Percentiles rank a stretch among this genome's conserved stretches.
These are phyloP conservation scores for Zopfochytrium polystomum DNA, from an alignment of 371 early-diverging fungal species.

Conservation along the genomic window DNA sequence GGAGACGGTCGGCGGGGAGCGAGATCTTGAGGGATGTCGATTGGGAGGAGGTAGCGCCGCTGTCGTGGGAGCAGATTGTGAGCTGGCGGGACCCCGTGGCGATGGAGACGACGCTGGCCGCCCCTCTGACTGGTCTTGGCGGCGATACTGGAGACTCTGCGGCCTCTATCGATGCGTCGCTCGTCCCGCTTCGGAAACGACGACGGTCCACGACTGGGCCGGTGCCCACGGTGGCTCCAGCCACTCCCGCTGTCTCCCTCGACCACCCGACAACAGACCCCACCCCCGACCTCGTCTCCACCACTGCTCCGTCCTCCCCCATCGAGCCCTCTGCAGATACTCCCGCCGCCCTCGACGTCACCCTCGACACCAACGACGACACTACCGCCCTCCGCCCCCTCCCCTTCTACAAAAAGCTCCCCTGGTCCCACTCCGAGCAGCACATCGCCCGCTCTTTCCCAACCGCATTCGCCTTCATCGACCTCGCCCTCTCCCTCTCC, in stretches of 20 bases:
- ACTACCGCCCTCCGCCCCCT: conserved; percentile 39
- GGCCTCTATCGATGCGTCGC: conserved; percentile 22
- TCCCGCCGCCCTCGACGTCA: not conserved
- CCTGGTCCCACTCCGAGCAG: conserved; percentile 72
- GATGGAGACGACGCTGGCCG: not conserved
- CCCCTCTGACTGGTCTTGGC: conserved; percentile 11
- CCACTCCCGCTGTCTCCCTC: not conserved
- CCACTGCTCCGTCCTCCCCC: not conserved
- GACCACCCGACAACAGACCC: not conserved
- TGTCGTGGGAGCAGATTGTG: conserved; percentile 1
- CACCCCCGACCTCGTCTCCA: not conserved
- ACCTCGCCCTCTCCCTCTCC: conserved; percentile 51
- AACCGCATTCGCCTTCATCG: conserved; percentile 53
- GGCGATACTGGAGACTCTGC: conserved; percentile 31
- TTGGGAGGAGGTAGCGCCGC: no score
- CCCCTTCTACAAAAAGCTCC: conserved; percentile 47
- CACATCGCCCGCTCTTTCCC: conserved; percentile 33
- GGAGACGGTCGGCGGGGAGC: no score
- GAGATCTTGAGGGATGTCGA: no score
- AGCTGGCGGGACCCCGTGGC: not conserved
- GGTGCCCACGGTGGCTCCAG: not conserved
- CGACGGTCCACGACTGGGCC: not conserved
- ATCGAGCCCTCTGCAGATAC: no score
- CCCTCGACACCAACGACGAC: conserved; percentile 1
- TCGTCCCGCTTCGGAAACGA: not conserved